These are phyloP conservation scores for Spergularia marina DNA, from an alignment of 148 eudicot genomes.

Conservation along the genomic window DNA sequence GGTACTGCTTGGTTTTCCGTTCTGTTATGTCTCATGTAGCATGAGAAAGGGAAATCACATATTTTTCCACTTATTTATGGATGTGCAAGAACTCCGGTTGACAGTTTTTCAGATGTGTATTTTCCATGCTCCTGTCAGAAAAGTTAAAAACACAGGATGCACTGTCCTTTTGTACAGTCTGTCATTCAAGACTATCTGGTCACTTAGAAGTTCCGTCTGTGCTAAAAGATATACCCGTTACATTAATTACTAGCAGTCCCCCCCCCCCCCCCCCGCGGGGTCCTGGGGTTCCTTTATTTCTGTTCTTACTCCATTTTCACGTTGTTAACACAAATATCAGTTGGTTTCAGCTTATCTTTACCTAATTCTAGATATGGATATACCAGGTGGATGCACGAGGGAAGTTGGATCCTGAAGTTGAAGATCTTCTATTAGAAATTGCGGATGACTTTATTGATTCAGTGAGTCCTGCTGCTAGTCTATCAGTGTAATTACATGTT, in stretches of 20 bases:
- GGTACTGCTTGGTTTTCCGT: slow-evolving; percentile 36
- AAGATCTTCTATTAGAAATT: slow-evolving; percentile 68
- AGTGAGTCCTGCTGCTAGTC: slow-evolving; percentile 43
- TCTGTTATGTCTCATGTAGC: slow-evolving; percentile 1
- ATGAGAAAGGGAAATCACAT: not conserved
- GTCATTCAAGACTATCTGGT: slow-evolving; percentile 2
- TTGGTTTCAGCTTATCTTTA: not conserved
- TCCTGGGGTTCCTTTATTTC: not conserved
- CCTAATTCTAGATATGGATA: not conserved
- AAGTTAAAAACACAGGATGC: not conserved
- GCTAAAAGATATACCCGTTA: not conserved
- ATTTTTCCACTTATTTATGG: not conserved
- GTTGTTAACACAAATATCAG: not conserved
- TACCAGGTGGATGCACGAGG: slow-evolving; percentile 69
- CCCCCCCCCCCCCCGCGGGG: not conserved
- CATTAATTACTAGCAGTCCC: not conserved
- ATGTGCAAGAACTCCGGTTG: not conserved
- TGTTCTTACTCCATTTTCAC: not conserved
- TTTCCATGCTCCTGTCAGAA: slow-evolving; percentile 7
- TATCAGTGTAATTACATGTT: not conserved
- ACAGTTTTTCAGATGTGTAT: not conserved
- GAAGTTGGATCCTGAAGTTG: slow-evolving; percentile 79
- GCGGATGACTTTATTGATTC: slow-evolving; percentile 92
- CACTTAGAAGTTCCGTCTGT: slow-evolving; percentile 1
- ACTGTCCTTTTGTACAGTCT: not conserved